Base-by-base conservation (phyloP, 2,329 filamentous ascomycete genomes). In the Fusarium paranaense region DNA sequence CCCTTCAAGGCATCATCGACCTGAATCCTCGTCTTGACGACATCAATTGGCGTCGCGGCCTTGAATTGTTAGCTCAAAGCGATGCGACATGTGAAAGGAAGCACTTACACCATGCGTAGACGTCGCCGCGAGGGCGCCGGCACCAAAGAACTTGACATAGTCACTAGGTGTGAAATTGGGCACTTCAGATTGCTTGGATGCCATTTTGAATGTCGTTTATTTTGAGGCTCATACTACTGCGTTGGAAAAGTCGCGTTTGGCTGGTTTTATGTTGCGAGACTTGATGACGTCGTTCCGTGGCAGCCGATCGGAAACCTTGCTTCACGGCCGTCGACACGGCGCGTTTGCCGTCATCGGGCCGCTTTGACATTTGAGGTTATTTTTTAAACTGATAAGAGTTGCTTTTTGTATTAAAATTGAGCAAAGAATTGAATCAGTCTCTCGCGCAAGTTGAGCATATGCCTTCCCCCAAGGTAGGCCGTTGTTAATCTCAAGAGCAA, bases 1-100 rank as follows among this genome's bases (percentile, higher is more conserved):
- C 95, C 95, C 87, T 97, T 97, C 84, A 94, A 92, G 76, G 87
- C 89, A 79, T 95, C 94, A 85, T 97, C 94, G 82, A 97, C 93
- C 86, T 97, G 94, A 83, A 97, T 96, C 80, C 94, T 91, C 79
- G 95, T 97, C 90, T 97, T 97, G 86, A 97, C 93, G 82, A 95
- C 95, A 81, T 85, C 85, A 71, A 86, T 89, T 52, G 87, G 87
- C 6, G 87, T 89, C 14, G 85, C 87, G n/a, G 85, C 86, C 86
- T 88, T 59, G 42, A 1, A 18, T 25, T 20, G 47, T 71, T 52
- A 69, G 50, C 38, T 56, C 40, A 42, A 42, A 14, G 20, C 40
- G 4, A 22, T 7, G 61, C 62, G 13, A n/a, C 50, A 38, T 52
- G 50, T 37, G 57, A 59, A 59, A 25, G 47, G 4, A 25, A 47